Conservation (phyloP, 2,329 filamentous ascomycete species). For the Claviceps humidiphila region DNA sequence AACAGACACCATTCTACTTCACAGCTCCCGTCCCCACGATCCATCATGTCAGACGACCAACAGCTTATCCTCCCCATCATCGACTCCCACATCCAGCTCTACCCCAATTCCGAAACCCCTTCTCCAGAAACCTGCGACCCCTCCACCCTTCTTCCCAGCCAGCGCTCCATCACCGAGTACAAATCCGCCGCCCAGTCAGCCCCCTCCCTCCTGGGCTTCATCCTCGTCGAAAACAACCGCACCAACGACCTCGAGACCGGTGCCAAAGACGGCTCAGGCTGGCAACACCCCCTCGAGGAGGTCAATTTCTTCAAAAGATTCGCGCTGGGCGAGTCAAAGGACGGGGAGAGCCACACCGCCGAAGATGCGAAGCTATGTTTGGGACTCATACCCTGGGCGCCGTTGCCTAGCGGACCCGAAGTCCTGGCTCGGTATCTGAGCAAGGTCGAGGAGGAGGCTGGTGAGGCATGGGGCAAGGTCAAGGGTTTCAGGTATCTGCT, state of each 20-base stretch:
- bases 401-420: constrained; percentile 50
- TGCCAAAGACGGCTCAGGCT: constrained; percentile 39
- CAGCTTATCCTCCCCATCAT: constrained; percentile 48
- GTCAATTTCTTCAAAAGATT: constrained; percentile 56
- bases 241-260: constrained; percentile 42
- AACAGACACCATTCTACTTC: neutral
- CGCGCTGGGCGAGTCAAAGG: constrained; percentile 41
- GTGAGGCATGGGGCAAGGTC: constrained; percentile 51
- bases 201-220: constrained; percentile 48
- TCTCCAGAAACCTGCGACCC: constrained; percentile 58
- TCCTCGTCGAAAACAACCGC: constrained; percentile 76
- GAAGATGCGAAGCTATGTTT: constrained; percentile 40
- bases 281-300: constrained; percentile 57
- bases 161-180: constrained; percentile 55
- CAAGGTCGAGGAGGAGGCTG: constrained; percentile 46
- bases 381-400: constrained; percentile 77
- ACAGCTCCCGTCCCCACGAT: neutral
- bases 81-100: constrained; percentile 89
- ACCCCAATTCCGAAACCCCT: constrained; percentile 51
- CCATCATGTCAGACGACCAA: constrained; percentile 24
- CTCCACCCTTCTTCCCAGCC: constrained; percentile 44
- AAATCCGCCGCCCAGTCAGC: constrained; percentile 28
- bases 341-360: constrained; percentile 42
- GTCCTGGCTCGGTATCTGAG: constrained; percentile 53
- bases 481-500: constrained; percentile 74